Evolutionary conservation across 441 rosid genomes (phyloP).

Genomic region (Arabidopsis lyrata): DNA sequence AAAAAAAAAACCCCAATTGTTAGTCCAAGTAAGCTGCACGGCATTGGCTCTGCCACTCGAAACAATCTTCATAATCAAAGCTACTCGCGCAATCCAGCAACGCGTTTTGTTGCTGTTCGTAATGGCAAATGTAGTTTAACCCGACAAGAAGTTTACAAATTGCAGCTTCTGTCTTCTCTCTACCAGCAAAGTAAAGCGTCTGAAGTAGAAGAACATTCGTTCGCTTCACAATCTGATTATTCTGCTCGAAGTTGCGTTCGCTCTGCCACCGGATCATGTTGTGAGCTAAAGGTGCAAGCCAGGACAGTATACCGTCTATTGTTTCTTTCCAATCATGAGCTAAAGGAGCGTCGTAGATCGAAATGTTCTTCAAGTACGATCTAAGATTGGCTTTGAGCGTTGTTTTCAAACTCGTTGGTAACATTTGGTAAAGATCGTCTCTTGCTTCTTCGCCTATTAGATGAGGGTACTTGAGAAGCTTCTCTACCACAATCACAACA

Average conservation of each 20-base stretch:
- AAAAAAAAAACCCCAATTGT: constrained; percentile 15
- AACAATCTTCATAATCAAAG: constrained; percentile 92
- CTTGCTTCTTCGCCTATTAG: constrained; percentile 97
- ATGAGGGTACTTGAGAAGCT: constrained; percentile 91
- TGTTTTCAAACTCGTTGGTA: constrained; percentile 80
- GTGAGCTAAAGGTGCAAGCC: constrained; percentile 96
- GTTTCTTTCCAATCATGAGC: constrained; percentile 96
- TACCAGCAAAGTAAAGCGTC: constrained; percentile 89
- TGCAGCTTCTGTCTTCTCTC: constrained; percentile 82
- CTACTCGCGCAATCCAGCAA: constrained; percentile 92
- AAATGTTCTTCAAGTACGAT: constrained; percentile 77
- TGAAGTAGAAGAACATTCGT: constrained; percentile 90
- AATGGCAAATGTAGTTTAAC: constrained; percentile 92
- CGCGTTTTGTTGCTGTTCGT: constrained; percentile 93
- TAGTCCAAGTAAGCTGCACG: constrained; percentile 61
- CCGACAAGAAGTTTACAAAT: constrained; percentile 90
- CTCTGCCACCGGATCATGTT: constrained; percentile 98
- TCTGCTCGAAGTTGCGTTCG: constrained; percentile 93
- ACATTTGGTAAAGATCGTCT: constrained; percentile 92
- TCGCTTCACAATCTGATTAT: constrained; percentile 71
- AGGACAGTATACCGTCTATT: constrained; percentile 70
- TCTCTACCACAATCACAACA: constrained; percentile 86
- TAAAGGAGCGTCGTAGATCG: constrained; percentile 91
- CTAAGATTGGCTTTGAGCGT: constrained; percentile 70
- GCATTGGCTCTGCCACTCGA: constrained; percentile 90